phyloP scores from a whole-genome alignment of 2,329 filamentous ascomycete genomes.

The Fusarium annulatum region DNA sequence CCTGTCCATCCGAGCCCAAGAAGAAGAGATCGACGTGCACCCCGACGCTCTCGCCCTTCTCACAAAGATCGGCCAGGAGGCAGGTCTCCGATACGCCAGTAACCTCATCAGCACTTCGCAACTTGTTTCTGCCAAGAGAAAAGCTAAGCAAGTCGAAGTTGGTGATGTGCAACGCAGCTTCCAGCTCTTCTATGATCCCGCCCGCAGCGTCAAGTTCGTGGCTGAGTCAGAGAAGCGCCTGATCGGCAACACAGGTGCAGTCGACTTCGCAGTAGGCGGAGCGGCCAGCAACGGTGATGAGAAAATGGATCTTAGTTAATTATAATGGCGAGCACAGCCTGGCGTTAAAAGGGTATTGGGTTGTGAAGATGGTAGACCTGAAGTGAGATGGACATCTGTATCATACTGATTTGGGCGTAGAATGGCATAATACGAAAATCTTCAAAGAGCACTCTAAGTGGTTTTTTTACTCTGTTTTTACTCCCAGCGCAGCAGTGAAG shows the following conservation, averaged over 20 bases:
- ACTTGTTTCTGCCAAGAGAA: constrained; percentile 86
- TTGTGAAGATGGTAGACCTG: constrained; percentile 21
- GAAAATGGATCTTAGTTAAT: constrained; percentile 59
- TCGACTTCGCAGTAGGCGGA: constrained; percentile 69
- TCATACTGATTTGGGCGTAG: constrained; percentile 46
- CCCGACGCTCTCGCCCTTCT: constrained; percentile 91
- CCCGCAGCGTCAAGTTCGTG: constrained; percentile 90
- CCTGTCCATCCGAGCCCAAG: constrained; percentile 88
- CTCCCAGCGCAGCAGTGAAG: not conserved
- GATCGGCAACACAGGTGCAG: constrained; percentile 86
- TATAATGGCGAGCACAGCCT: constrained; percentile 41
- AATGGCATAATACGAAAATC: constrained; percentile 36
- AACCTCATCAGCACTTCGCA: constrained; percentile 97
- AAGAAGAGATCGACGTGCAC: constrained; percentile 94
- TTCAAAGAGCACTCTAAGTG: constrained; percentile 25
- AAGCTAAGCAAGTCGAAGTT: constrained; percentile 83
- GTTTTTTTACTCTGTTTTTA: constrained; percentile 12
- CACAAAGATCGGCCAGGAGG: constrained; percentile 94
- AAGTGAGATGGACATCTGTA: constrained; percentile 44
- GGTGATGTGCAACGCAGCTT: constrained; percentile 95
- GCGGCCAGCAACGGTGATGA: constrained; percentile 53
- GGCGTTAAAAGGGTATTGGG: constrained; percentile 47
- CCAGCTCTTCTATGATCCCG: constrained; percentile 91
- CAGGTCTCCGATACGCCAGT: constrained; percentile 93
- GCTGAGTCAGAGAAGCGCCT: constrained; percentile 90